Percentiles rank a stretch among this genome's conserved stretches.
phyloP scores from a whole-genome alignment of 306 rosid species.

The Prunus mira region DNA sequence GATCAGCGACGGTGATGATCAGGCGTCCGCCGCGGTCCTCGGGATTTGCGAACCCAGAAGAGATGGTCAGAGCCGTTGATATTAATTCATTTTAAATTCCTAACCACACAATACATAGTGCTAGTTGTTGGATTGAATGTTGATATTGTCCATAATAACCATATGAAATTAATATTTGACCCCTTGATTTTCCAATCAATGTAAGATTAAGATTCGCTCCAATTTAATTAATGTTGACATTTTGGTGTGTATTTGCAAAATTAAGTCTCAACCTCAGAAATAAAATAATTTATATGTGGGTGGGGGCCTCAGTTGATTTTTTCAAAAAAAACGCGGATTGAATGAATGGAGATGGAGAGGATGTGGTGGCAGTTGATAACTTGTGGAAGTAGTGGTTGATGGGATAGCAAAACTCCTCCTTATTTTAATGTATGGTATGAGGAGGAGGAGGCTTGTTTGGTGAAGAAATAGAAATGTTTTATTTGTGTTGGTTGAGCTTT shows the following conservation, averaged over 20 bases:
- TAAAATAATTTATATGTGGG: no score
- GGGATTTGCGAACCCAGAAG: conserved; percentile 38
- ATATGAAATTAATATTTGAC: background rate
- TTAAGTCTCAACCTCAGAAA: no score
- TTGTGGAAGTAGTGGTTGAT: no score
- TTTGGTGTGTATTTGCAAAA: no score
- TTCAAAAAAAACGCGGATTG: no score
- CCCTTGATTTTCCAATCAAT: background rate
- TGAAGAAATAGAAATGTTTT: background rate
- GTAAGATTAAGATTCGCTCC: no score
- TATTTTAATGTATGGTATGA: no score
- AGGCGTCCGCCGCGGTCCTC: conserved; percentile 29
- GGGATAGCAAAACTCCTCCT: no score
- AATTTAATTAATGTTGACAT: no score
- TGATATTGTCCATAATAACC: background rate
- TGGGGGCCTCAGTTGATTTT: no score
- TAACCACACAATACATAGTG: conserved; percentile 3
- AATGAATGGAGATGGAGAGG: no score
- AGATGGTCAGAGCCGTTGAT: conserved; percentile 34
- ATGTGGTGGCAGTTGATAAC: no score
- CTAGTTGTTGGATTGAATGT: background rate
- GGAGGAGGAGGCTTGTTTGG: background rate
- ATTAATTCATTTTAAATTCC: background rate
- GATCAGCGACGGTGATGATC: background rate
- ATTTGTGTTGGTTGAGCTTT: background rate